Base-by-base conservation (phyloP, 768 basidiomycete species). In the Pholiota microspora region DNA sequence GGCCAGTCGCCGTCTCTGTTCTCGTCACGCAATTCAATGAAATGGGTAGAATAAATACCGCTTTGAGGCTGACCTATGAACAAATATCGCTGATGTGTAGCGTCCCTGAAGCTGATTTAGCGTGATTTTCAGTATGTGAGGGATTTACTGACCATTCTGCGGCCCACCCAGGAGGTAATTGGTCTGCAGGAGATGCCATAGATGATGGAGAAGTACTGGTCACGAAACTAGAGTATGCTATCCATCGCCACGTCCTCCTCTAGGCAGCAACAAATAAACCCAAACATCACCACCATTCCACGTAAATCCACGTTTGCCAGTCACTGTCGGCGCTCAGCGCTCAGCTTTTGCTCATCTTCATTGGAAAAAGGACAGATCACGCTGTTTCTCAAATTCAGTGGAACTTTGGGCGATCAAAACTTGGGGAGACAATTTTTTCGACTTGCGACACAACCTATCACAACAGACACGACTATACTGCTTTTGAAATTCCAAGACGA, bases 81-180 rank as follows among this genome's bases (percentile, higher is more conserved):
- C 67, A 94, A 78, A 75, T 89, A 91, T 64, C 86, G 83, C 70
- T 92, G 88, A 70, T 89, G 79, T 56, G 78, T 78, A 49, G 77
- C 74, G 69, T 95, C 91, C 94, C 93, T 94, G 67, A 38, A 56
- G 56, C 51, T 49, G 52, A 58, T 64, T 55, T 68, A 50, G 59
- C 56, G 48, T 32, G 46, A 51, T 45, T 53, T 59, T 42, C 49
- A 27, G 13, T 16, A 49, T 42, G 45, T 18, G 27, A 53, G 56
- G 27, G 48, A 24, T 48, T 31, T 1, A 70, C 77, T 61, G 67
- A 92, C 95, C 95, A 97, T 79, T 95, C 88, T 67, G 92, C 90
- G 59, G 81, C 78, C 95, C 95, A 97, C 36, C 94, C 95, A 59
- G 88, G 88, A 56, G 95, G 95, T 32, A 97, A 73, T 69, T 91